Base-by-base conservation (phyloP, 148 eudicot genomes). In the Diospyros lotus region DNA sequence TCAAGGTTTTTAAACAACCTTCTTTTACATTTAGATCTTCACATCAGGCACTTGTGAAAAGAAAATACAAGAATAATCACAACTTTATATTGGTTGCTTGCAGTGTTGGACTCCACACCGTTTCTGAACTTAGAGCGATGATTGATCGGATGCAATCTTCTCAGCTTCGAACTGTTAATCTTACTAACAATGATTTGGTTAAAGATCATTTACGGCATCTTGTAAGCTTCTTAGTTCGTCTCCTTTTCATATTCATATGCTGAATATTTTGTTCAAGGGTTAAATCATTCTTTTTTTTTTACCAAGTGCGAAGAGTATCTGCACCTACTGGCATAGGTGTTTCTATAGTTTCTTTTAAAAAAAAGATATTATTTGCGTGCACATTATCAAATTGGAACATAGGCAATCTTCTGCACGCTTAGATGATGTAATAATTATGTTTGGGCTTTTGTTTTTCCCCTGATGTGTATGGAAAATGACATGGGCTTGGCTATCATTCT, bases 181-280 rank as follows among this genome's bases (percentile, higher is more conserved):
- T 93, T 76, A 91, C 98, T 7, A 74, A 86, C 61, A 91, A 91
- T 78, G 99, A 96, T 89, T 81, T 96, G 87, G 97, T 88, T 75
- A 96, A 96, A 83, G 99, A 96, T 86, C 99, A 96, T 81, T 78
- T 96, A 71, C 88, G 98, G 42, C 97, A 96, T 83, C 68, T 96
- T 97, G 99, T 96, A 89, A 68, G 72, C 45, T 59, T 72, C 44
- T 10, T 60, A 55, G 18, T 43, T 2, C 28, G 42, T 64, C 75
- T 69, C 42, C 38, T 61, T 41, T 4, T 56, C 28, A 28, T 72
- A 64, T 54, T 9, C 14, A 17, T 50, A 7, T 64, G 58, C 48
- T 71, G 12, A 15, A 39, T 53, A 11, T 68, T 28, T 28, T 73
- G 52, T 39, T 38, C 71, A 68, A n/a, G 15, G 40, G 10, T 18